These are phyloP conservation scores for Lipomyces anomalus DNA, from an alignment of 805 yeast species.

Conservation along the genomic window DNA sequence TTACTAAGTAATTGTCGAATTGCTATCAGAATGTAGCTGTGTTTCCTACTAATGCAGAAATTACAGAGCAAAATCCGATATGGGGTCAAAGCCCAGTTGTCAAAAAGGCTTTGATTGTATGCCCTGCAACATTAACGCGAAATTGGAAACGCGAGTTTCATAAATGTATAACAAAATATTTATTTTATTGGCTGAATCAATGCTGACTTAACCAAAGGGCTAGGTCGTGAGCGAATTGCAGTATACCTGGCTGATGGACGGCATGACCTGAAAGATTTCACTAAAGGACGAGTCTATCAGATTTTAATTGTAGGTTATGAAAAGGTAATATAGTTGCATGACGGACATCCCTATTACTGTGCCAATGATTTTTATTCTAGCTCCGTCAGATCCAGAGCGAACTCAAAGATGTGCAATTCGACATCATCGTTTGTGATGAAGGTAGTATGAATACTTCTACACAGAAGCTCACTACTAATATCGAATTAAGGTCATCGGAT, in stretches of 20 bases:
- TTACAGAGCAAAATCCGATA: constrained; percentile 32
- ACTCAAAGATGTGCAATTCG: constrained; percentile 39
- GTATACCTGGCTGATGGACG: constrained; percentile 54
- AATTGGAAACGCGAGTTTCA: constrained; percentile 87
- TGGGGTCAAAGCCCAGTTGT: constrained; percentile 37
- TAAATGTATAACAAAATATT: no score
- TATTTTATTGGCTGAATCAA: no score
- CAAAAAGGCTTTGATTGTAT: constrained; percentile 66
- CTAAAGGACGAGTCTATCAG: constrained; percentile 67
- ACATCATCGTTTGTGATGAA: constrained; percentile 84
- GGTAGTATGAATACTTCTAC: no score
- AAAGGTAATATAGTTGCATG: no score
- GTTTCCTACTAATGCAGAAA: constrained; percentile 27
- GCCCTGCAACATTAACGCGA: constrained; percentile 82
- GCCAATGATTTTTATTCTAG: no score
- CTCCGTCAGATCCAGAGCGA: constrained; percentile 47
- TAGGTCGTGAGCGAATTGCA: constrained; percentile 57
- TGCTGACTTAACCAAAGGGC: no score
- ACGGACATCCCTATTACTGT: no score
- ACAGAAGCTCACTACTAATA: no score
- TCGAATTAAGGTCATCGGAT: constrained; percentile 94
- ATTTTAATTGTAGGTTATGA: constrained; percentile 87
- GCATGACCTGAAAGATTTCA: constrained; percentile 53
- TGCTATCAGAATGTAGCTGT: no score
- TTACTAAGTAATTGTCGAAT: constrained; percentile 63